Percentiles rank a stretch among this genome's conserved stretches.
Evolutionary conservation across 2,329 filamentous ascomycete genomes (phyloP).

Genomic region (Exophiala viscosa): DNA sequence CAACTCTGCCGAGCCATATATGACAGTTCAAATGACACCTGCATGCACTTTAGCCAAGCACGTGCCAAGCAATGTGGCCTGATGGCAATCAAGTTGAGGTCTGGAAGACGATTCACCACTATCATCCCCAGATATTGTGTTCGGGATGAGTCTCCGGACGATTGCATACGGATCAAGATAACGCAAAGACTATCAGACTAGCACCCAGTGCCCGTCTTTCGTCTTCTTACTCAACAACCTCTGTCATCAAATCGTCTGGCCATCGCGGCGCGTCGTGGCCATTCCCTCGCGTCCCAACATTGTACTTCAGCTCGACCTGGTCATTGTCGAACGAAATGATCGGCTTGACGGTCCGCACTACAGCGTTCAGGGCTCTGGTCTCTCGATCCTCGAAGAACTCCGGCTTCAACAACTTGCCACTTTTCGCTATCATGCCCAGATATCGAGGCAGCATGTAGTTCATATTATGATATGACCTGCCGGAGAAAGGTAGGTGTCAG

Average conservation of each 20-base stretch:
- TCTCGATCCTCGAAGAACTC: conserved; percentile 48
- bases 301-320: conserved; percentile 42
- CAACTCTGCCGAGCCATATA: too few relatives aligned
- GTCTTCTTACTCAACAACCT: conserved; percentile 16
- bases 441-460: conserved; percentile 40
- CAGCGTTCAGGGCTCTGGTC: conserved; percentile 37
- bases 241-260: conserved; percentile 40
- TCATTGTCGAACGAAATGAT: conserved; percentile 40
- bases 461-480: conserved; percentile 46
- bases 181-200: too few relatives aligned
- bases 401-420: conserved; percentile 45
- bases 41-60: too few relatives aligned
- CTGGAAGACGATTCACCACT: too few relatives aligned
- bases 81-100: too few relatives aligned
- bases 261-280: conserved; percentile 48
- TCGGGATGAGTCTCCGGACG: too few relatives aligned
- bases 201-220: too few relatives aligned
- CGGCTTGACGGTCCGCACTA: conserved; percentile 43
- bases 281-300: conserved; percentile 51
- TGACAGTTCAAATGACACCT: too few relatives aligned
- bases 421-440: conserved; percentile 39
- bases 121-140: too few relatives aligned
- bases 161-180: too few relatives aligned
- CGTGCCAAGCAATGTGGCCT: too few relatives aligned
- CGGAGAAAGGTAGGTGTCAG: not conserved